These are phyloP conservation scores for Dactylellina leptospora DNA, from an alignment of 2,329 filamentous ascomycete genomes.

Conservation along the genomic window DNA sequence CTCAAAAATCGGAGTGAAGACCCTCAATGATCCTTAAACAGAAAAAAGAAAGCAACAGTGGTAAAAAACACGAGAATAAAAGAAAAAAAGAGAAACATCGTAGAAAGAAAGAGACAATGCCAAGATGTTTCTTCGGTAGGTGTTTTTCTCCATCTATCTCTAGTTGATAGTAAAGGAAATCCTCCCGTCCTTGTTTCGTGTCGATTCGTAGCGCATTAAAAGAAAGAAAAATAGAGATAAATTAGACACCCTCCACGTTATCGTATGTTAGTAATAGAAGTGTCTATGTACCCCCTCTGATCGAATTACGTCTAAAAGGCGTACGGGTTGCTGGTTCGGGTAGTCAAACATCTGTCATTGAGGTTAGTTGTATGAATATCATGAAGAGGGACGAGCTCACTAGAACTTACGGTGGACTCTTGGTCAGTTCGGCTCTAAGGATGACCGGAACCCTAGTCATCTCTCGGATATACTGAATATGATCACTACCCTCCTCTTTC, in stretches of 20 bases:
- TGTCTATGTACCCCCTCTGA: conserved; percentile 53
- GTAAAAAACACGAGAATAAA: conserved; percentile 7
- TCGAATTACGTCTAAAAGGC: conserved; percentile 65
- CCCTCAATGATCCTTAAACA: no score
- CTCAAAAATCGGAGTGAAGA: no score
- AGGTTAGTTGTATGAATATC: conserved; percentile 60
- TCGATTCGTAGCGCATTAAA: conserved; percentile 57
- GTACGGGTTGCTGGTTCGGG: conserved; percentile 81
- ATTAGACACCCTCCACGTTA: conserved; percentile 53
- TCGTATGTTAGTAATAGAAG: conserved; percentile 51
- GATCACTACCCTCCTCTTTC: conserved; percentile 89
- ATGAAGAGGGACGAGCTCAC: not conserved
- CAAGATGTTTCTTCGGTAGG: conserved; percentile 17
- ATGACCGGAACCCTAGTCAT: conserved; percentile 98
- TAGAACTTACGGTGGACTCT: conserved; percentile 95
- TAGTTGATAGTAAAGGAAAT: conserved; percentile 55
- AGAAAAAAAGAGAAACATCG: conserved; percentile 12
- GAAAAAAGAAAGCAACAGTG: conserved; percentile 1
- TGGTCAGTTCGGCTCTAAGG: conserved; percentile 94
- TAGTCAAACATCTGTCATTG: conserved; percentile 75
- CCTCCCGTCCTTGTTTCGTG: conserved; percentile 56
- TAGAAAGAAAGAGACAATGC: conserved; percentile 11
- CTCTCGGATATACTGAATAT: conserved; percentile 97
- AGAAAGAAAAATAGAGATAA: conserved; percentile 55
- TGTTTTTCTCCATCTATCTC: conserved; percentile 39